Conservation (phyloP, 1,284 basidiomycete species). For the Leccinum fallax region DNA sequence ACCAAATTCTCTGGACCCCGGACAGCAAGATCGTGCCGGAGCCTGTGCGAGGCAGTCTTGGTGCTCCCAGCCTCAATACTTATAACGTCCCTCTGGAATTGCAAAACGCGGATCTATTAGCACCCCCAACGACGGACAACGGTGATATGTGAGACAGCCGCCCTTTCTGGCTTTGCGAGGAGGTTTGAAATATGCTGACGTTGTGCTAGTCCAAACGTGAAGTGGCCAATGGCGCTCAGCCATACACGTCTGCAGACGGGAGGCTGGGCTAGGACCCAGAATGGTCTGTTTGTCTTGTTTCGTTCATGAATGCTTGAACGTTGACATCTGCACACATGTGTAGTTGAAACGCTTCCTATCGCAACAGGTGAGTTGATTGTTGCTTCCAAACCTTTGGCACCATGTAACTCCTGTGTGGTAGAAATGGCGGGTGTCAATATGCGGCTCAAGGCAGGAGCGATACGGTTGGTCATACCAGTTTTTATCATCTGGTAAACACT, state of each 20-base stretch:
- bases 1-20: slow-evolving; percentile 32
- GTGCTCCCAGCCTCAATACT: slow-evolving; percentile 48
- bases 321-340: slow-evolving; percentile 4
- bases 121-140: slow-evolving; percentile 54
- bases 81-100: slow-evolving; percentile 48
- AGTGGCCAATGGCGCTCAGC: slow-evolving; percentile 60
- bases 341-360: slow-evolving; percentile 45
- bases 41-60: slow-evolving; percentile 40
- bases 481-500: not conserved
- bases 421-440: slow-evolving; percentile 48
- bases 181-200: not conserved
- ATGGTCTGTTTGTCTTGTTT: slow-evolving; percentile 28
- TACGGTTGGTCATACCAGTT: slow-evolving; percentile 37
- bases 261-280: slow-evolving; percentile 57
- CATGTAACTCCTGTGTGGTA: not conserved
- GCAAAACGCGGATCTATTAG: slow-evolving; percentile 50
- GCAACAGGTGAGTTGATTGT: slow-evolving; percentile 31
- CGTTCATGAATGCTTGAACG: not conserved
- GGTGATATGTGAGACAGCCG: slow-evolving; percentile 36
- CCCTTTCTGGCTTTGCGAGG: not conserved
- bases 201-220: slow-evolving; percentile 39
- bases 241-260: slow-evolving; percentile 53
- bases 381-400: not conserved
- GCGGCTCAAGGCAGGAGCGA: slow-evolving; percentile 52
- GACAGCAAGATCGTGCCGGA: slow-evolving; percentile 28